Conservation (phyloP, 1,284 basidiomycete genomes). For the Fereydounia khargensis region DNA sequence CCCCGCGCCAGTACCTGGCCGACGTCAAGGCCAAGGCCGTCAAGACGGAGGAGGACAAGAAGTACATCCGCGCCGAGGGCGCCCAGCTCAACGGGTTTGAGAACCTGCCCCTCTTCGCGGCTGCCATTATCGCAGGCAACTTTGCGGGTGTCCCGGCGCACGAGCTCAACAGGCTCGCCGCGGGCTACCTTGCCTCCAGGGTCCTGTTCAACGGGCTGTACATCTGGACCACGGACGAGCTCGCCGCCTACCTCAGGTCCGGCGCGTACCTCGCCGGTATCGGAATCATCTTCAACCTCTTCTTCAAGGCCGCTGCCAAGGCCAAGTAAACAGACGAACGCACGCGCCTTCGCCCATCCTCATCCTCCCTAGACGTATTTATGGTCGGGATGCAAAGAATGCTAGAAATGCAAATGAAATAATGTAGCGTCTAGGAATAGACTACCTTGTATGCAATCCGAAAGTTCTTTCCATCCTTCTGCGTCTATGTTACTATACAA, state of each 20-base stretch:
- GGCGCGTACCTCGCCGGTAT: conserved; percentile 15
- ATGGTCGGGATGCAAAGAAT: too few species aligned
- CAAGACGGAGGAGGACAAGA: conserved; percentile 22
- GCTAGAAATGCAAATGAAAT: too few species aligned
- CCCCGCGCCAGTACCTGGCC: conserved; percentile 22
- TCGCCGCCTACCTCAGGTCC: conserved; percentile 8
- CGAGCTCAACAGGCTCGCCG: conserved; percentile 34
- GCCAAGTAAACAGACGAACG: conserved; percentile 7
- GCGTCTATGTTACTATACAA: too few species aligned
- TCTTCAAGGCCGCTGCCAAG: conserved; percentile 28
- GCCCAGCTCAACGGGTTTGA: conserved; percentile 29
- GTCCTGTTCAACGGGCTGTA: conserved; percentile 37
- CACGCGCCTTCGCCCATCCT: too few species aligned
- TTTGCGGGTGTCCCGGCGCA: conserved; percentile 30
- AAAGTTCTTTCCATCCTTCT: too few species aligned
- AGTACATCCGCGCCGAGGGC: conserved; percentile 26
- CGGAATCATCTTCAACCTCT: conserved; percentile 28
- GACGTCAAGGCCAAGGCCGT: conserved; percentile 23
- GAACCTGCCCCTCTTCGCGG: conserved; percentile 20
- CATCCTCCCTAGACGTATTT: too few species aligned
- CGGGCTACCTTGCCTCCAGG: conserved; percentile 30
- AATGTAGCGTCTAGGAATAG: too few species aligned
- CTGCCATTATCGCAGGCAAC: conserved; percentile 40
- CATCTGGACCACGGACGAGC: conserved; percentile 17
- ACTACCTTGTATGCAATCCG: too few species aligned